Evolutionary conservation across 371 early-diverging fungal genomes (phyloP).

Genomic region (Rhizopus stolonifer): DNA sequence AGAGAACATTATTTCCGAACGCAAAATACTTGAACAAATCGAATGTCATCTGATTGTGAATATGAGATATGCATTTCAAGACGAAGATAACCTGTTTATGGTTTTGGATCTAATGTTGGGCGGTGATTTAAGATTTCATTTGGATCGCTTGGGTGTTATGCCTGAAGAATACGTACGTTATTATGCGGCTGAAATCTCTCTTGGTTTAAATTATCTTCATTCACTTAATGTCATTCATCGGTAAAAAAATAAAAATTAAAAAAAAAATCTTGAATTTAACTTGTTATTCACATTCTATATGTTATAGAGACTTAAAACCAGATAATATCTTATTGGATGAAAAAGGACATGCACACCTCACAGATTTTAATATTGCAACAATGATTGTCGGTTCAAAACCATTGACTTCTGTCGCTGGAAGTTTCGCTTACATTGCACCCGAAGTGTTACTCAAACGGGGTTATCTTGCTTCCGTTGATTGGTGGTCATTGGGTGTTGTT

Average conservation of each 20-base stretch:
- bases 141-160: conserved; percentile 62
- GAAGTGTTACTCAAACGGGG: conserved; percentile 74
- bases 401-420: conserved; percentile 72
- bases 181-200: conserved; percentile 76
- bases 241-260: conserved; percentile 8
- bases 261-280: no score
- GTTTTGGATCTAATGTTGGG: conserved; percentile 83
- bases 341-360: conserved; percentile 83
- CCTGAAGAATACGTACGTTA: conserved; percentile 77
- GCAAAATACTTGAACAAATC: conserved; percentile 54
- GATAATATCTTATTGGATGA: conserved; percentile 91
- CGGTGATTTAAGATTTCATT: conserved; percentile 85
- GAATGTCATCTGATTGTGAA: conserved; percentile 62
- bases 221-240: conserved; percentile 58
- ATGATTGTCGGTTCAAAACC: conserved; percentile 32
- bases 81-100: conserved; percentile 81
- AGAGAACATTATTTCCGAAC: conserved; percentile 60
- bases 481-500: conserved; percentile 90
- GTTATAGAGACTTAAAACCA: conserved; percentile 82
- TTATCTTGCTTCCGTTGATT: conserved; percentile 74
- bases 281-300: neutral
- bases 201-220: conserved; percentile 74
- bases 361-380: conserved; percentile 89
- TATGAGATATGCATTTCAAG: conserved; percentile 81
- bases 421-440: conserved; percentile 81